Base-by-base conservation (phyloP, 2,329 filamentous ascomycete genomes). In the Chalara sp. region DNA sequence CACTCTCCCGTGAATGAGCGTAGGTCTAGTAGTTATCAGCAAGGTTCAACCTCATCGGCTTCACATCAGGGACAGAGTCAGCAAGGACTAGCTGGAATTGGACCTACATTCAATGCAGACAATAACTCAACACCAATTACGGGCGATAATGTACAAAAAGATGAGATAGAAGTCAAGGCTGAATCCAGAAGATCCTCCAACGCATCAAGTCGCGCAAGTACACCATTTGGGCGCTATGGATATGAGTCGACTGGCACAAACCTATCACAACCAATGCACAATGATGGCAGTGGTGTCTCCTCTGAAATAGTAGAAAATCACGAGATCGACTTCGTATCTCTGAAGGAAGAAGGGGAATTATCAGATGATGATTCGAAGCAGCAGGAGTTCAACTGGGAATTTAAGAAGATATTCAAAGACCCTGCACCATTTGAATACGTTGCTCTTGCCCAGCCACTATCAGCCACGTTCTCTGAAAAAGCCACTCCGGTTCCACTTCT, bases 401-500 rank as follows among this genome's bases (percentile, higher is more conserved):
- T 68, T 49, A 57, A 69, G 41, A 61, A 60, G 7, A 64, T 72
- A 5, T 75, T 76, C 49, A 61, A 65, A 7, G 69, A 72, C 40
- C 55, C 62, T 33, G 53, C 63, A 5, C 51, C 54, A 8, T 68
- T 70, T 50, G 64, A 66, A 6, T 70, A 71, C n/a, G 73, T 76
- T 37, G 69, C 72, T n/a, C 70, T 76, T 49, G 72, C 70, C 10
- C 74, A 70, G 52, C 73, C 74, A 21, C 62, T 77, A 1, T 67
- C 72, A 4, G 55, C 60, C 12, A 62, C 65, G 13, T 76, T 72
- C 52, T 21, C 21, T 21, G 35, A n/a, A 37, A 70, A 65, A 39
- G 72, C 75, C 21, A 68, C 72, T 12, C 68, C 74, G 6, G 70
- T 76, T 32, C 70, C 75, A 39, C 71, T 74, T 30, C 70, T 69